Percentiles rank a stretch among this genome's conserved stretches.
These are phyloP conservation scores for Herpetospermum pedunculosum DNA, from an alignment of 306 rosid genomes.

Conservation along the genomic window DNA sequence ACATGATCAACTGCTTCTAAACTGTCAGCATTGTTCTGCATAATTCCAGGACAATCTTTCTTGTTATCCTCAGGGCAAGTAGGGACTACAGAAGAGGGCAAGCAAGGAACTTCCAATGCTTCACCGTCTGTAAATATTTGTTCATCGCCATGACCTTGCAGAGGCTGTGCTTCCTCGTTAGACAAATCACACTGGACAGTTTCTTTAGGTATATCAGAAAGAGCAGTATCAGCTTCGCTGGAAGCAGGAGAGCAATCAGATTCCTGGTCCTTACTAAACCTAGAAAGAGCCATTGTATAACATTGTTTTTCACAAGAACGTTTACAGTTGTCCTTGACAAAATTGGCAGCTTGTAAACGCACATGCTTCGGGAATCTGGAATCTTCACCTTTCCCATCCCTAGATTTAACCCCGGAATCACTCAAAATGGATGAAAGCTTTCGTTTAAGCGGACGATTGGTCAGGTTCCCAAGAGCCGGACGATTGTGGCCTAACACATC, in stretches of 20 bases:
- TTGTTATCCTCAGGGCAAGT: slow-evolving; percentile 11
- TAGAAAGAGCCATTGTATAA: slow-evolving; percentile 5
- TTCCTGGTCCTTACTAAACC: slow-evolving; percentile 14
- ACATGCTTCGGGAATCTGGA: slow-evolving; percentile 22
- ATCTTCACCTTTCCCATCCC: slow-evolving; percentile 17
- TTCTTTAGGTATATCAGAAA: background rate
- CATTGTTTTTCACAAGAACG: background rate
- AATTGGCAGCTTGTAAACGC: slow-evolving; percentile 18
- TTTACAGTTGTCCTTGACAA: slow-evolving; percentile 16
- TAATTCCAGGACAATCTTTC: slow-evolving; percentile 9
- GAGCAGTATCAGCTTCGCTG: slow-evolving; percentile 15
- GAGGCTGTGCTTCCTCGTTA: background rate
- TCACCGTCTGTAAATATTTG: slow-evolving; percentile 14
- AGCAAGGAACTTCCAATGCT: slow-evolving; percentile 17
- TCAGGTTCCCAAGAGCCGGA: slow-evolving; percentile 36
- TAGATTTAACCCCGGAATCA: slow-evolving; percentile 20
- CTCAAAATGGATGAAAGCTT: slow-evolving; percentile 29
- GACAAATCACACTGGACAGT: slow-evolving; percentile 1
- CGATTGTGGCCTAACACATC: slow-evolving; percentile 33
- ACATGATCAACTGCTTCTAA: slow-evolving; percentile 19
- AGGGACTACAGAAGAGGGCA: slow-evolving; percentile 7
- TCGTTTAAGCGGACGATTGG: slow-evolving; percentile 47
- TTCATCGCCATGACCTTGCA: background rate
- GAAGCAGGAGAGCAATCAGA: slow-evolving; percentile 14
- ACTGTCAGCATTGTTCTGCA: slow-evolving; percentile 5